Percentiles rank a stretch among this genome's conserved stretches.
Conservation (phyloP, 345 rosid species). For the Gossypium rotundifolium region DNA sequence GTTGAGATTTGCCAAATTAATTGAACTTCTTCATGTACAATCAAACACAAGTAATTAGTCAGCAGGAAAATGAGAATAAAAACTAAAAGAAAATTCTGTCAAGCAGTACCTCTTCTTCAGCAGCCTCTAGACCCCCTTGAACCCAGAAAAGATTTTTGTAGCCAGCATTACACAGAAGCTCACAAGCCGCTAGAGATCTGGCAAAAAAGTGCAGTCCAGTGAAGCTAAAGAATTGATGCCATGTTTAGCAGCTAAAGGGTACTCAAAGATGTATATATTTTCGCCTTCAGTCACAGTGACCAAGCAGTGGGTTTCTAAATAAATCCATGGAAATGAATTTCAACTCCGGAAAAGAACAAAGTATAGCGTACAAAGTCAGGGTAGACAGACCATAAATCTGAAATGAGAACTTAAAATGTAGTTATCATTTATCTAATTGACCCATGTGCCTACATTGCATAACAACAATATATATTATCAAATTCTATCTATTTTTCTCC, state of each 20-base stretch:
- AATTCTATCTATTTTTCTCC: neutral
- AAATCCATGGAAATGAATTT: neutral
- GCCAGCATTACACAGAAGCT: conserved; percentile 61
- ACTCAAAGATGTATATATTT: neutral
- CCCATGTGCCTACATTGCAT: neutral
- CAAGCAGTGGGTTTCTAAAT: neutral
- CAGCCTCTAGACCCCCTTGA: conserved; percentile 84
- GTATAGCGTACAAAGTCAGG: neutral
- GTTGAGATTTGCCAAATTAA: conserved; percentile 7
- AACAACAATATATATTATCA: neutral
- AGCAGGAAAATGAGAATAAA: conserved; percentile 5
- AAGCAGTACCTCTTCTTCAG: conserved; percentile 69
- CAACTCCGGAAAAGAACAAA: neutral
- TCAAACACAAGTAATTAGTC: neutral
- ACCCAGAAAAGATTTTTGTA: conserved; percentile 84
- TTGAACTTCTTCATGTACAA: conserved; percentile 1
- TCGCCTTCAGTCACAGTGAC: neutral
- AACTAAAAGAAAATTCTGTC: conserved; percentile 12
- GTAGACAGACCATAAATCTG: neutral
- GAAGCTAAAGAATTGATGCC: neutral
- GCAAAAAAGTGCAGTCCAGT: conserved; percentile 16
- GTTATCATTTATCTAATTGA: neutral
- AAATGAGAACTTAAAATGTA: neutral
- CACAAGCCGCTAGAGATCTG: conserved; percentile 95
- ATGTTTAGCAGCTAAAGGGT: neutral